Conservation (phyloP, 495 filamentous ascomycete genomes). For the Lophiotrema nucula region DNA sequence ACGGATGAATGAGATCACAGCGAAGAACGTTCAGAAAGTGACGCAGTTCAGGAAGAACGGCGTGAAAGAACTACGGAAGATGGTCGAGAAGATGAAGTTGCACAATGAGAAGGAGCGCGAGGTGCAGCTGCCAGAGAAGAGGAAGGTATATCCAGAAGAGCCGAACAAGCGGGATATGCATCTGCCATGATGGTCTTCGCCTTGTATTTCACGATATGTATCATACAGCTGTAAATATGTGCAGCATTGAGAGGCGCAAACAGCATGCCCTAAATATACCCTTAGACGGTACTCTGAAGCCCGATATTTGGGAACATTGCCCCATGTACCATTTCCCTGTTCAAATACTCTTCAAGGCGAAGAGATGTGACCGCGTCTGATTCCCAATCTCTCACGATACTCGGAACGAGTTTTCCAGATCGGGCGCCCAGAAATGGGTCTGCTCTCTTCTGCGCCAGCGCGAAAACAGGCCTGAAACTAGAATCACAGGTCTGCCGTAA, state of each 20-base stretch:
- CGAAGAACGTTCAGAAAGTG: slow-evolving; percentile 79
- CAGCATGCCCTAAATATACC: no score
- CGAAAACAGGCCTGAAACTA: slow-evolving; percentile 62
- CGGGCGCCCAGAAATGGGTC: slow-evolving; percentile 79
- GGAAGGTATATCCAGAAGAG: slow-evolving; percentile 36
- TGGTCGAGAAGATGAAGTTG: slow-evolving; percentile 58
- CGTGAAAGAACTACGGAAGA: slow-evolving; percentile 61
- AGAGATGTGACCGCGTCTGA: slow-evolving; percentile 82
- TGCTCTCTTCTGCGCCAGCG: slow-evolving; percentile 64
- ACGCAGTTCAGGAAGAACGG: slow-evolving; percentile 72
- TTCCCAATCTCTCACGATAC: slow-evolving; percentile 68
- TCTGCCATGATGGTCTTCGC: background rate
- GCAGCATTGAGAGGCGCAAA: no score
- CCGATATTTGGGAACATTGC: no score
- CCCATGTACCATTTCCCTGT: no score
- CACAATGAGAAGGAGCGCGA: slow-evolving; percentile 41
- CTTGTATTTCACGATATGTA: no score
- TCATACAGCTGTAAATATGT: no score
- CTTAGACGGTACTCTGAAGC: no score
- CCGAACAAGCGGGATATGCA: slow-evolving; percentile 18
- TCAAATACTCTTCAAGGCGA: no score
- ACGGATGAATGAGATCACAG: slow-evolving; percentile 64
- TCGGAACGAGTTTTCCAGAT: slow-evolving; percentile 67
- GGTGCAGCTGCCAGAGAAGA: slow-evolving; percentile 9
- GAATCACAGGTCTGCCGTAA: slow-evolving; percentile 54